These are phyloP conservation scores for Curvularia sp. DNA, from an alignment of 2,329 filamentous ascomycete species.

Conservation along the genomic window DNA sequence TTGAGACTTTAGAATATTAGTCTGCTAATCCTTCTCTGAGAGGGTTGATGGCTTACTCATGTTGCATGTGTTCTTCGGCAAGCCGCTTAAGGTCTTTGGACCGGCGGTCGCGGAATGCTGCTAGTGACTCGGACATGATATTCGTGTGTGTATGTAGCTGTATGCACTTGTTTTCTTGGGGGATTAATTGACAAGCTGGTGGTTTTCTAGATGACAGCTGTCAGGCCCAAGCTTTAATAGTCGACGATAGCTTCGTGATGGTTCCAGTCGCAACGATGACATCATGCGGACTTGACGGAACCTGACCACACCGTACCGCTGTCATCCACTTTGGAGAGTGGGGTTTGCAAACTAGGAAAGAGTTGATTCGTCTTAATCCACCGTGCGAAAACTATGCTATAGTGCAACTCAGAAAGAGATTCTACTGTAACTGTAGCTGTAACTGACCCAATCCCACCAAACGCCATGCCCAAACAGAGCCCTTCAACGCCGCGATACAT, in stretches of 20 bases:
- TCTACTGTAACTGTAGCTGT: background rate
- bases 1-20: constrained; percentile 49
- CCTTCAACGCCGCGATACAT: constrained; percentile 18
- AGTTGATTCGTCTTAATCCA: constrained; percentile 2
- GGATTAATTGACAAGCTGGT: background rate
- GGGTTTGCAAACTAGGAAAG: background rate
- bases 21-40: background rate
- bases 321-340: background rate
- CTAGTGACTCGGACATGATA: constrained; percentile 41
- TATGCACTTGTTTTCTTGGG: background rate
- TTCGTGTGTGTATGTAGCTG: background rate
- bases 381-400: constrained; percentile 7
- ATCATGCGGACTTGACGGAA: constrained; percentile 22
- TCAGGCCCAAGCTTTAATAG: background rate
- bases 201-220: background rate
- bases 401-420: background rate
- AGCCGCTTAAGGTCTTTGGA: constrained; percentile 40
- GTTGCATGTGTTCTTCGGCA: constrained; percentile 44
- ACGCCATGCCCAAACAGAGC: constrained; percentile 18
- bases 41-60: constrained; percentile 32
- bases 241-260: constrained; percentile 9
- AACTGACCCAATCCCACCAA: constrained; percentile 4
- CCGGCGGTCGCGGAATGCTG: constrained; percentile 39
- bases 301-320: constrained; percentile 10
- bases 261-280: constrained; percentile 21